A percentile compares a stretch with the other conserved stretches of the same genome.
phyloP scores from a whole-genome alignment of 768 basidiomycete species.

The Pisolithus sp. region DNA sequence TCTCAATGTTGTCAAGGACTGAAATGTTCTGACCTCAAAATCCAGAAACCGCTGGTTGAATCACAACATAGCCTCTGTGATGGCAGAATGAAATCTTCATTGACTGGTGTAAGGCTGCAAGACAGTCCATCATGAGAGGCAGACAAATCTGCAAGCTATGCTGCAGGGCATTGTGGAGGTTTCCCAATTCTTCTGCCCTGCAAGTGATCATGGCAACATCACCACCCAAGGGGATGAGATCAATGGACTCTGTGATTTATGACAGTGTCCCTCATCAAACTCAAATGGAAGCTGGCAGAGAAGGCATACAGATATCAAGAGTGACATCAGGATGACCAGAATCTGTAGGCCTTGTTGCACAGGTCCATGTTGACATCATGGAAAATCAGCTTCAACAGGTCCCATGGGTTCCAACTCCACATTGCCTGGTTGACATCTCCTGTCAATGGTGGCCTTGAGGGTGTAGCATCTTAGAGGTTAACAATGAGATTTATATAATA shows the following conservation, averaged over 20 bases:
- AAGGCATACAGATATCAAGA: constrained; percentile 57
- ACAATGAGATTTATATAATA: too few species aligned
- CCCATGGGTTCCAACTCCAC: too few species aligned
- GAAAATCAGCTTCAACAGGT: too few species aligned
- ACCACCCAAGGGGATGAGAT: constrained; percentile 79
- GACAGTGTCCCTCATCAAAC: neutral
- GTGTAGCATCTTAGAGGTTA: too few species aligned
- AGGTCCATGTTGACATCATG: too few species aligned
- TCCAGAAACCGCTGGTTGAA: constrained; percentile 9
- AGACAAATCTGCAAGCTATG: constrained; percentile 86
- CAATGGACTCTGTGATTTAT: constrained; percentile 81
- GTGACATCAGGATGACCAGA: constrained; percentile 67
- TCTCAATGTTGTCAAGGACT: constrained; percentile 65
- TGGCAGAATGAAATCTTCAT: constrained; percentile 57
- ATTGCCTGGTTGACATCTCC: too few species aligned
- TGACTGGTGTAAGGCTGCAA: constrained; percentile 74
- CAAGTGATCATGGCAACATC: constrained; percentile 83
- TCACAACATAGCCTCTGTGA: constrained; percentile 52
- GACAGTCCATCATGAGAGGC: constrained; percentile 85
- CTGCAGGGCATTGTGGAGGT: constrained; percentile 79
- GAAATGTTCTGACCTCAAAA: constrained; percentile 12
- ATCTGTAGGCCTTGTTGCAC: constrained; percentile 42
- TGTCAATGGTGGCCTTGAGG: too few species aligned
- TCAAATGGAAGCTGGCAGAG: neutral
- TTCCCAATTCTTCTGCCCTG: constrained; percentile 83